Conservation (phyloP, 2,329 filamentous ascomycete species). For the Apiospora phragmitis region DNA sequence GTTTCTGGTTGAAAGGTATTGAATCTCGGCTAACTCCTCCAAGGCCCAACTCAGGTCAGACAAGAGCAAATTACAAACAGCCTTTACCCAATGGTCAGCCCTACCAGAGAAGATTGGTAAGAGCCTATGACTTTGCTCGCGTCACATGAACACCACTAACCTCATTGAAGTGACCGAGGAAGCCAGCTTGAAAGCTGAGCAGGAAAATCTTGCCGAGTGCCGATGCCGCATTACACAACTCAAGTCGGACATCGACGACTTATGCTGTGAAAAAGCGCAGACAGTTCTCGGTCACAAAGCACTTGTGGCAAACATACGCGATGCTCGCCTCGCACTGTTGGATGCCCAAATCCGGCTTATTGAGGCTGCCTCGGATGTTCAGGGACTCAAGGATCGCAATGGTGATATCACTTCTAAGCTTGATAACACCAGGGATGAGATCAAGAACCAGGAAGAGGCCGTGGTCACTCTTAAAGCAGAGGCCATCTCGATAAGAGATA, state of each 20-base stretch:
- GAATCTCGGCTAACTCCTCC: neutral
- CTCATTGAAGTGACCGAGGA: slow-evolving; percentile 27
- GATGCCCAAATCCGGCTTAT: slow-evolving; percentile 70
- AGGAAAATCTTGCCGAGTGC: slow-evolving; percentile 33
- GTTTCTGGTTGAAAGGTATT: slow-evolving; percentile 17
- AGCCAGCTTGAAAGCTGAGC: slow-evolving; percentile 30
- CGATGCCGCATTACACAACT: slow-evolving; percentile 50
- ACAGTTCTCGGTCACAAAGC: slow-evolving; percentile 54
- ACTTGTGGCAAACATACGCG: slow-evolving; percentile 62
- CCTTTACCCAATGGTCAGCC: slow-evolving; percentile 62
- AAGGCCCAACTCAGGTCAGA: slow-evolving; percentile 50
- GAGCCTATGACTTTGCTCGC: slow-evolving; percentile 24
- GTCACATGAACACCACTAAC: neutral
- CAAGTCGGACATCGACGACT: slow-evolving; percentile 54
- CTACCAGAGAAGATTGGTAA: slow-evolving; percentile 72
- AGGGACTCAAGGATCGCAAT: slow-evolving; percentile 68
- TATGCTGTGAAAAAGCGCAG: slow-evolving; percentile 57
- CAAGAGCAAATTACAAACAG: slow-evolving; percentile 68
- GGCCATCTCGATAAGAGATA: slow-evolving; percentile 36
- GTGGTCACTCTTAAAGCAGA: slow-evolving; percentile 36
- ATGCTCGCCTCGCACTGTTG: slow-evolving; percentile 62
- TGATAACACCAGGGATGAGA: slow-evolving; percentile 43
- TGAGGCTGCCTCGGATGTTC: slow-evolving; percentile 81
- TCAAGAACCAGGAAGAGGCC: slow-evolving; percentile 40
- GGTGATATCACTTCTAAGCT: slow-evolving; percentile 55